Percentiles rank a stretch among this genome's conserved stretches.
Conservation (phyloP, 73 alveolate species). For the Blepharisma stoltei region DNA sequence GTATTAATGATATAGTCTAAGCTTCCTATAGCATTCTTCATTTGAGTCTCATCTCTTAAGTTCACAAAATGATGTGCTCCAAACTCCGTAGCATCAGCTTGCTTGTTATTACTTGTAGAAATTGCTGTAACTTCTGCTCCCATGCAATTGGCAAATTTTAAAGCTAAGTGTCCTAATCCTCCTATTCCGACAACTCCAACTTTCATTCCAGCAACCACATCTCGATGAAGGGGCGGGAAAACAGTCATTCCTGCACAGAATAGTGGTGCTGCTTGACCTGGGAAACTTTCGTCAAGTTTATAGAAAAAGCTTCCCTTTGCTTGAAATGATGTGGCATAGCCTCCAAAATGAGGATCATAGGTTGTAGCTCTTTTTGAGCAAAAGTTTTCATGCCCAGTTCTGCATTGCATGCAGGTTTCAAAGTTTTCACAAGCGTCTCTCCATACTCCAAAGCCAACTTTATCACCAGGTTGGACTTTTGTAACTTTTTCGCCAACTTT, state of each 20-base stretch:
- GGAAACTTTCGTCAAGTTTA: constrained; percentile 50
- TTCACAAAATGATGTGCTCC: constrained; percentile 69
- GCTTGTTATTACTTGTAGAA: constrained; percentile 55
- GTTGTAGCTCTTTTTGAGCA: constrained; percentile 49
- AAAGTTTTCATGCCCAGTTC: constrained; percentile 56
- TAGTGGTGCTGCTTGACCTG: constrained; percentile 63
- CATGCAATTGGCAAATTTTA: constrained; percentile 55
- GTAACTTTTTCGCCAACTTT: constrained; percentile 44
- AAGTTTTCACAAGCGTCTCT: constrained; percentile 70
- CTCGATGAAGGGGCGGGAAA: constrained; percentile 61
- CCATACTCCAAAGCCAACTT: constrained; percentile 59
- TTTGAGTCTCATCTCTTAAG: constrained; percentile 39
- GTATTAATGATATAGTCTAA: constrained; percentile 56
- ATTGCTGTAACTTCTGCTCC: constrained; percentile 65
- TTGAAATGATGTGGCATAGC: constrained; percentile 75
- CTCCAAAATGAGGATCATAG: constrained; percentile 62
- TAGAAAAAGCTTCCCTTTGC: constrained; percentile 57
- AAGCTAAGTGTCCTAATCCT: constrained; percentile 78
- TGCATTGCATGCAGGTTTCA: constrained; percentile 39
- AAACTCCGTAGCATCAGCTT: constrained; percentile 51
- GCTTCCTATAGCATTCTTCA: constrained; percentile 43
- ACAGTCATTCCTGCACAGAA: constrained; percentile 78
- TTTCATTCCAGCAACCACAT: constrained; percentile 51
- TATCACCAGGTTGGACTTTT: constrained; percentile 41
- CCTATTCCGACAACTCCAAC: constrained; percentile 74